Conservation (phyloP, 2,329 filamentous ascomycete genomes). For the Cladosporium sp. region DNA sequence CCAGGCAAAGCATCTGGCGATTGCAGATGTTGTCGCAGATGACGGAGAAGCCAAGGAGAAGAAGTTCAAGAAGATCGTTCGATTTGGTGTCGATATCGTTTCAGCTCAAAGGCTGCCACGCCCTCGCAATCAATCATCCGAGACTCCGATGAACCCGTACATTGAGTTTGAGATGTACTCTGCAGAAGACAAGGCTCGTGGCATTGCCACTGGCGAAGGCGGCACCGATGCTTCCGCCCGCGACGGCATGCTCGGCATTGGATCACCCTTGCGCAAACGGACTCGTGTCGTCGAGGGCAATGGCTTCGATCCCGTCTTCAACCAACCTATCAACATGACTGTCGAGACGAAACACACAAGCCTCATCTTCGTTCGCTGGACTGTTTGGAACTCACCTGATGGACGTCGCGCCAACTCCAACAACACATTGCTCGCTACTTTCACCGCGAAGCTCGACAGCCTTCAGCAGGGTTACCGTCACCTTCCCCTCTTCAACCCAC, state of each 20-base stretch:
- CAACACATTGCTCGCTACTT: constrained; percentile 70
- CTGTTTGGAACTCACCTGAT: constrained; percentile 80
- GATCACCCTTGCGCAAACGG: constrained; percentile 69
- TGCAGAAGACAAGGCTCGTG: constrained; percentile 84
- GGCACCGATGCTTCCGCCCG: constrained; percentile 62
- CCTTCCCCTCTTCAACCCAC: constrained; percentile 79
- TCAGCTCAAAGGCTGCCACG: constrained; percentile 94
- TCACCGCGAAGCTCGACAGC: constrained; percentile 85
- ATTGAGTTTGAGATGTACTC: constrained; percentile 93
- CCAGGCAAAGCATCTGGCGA: constrained; percentile 55
- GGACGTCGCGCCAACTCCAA: constrained; percentile 62
- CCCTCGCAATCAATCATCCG: constrained; percentile 63
- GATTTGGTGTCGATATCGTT: constrained; percentile 81
- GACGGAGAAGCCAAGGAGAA: constrained; percentile 53
- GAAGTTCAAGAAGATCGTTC: constrained; percentile 74
- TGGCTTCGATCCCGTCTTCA: constrained; percentile 88
- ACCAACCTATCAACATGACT: constrained; percentile 72
- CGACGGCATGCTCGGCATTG: constrained; percentile 62
- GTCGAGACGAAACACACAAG: constrained; percentile 93
- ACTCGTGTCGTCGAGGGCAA: constrained; percentile 82
- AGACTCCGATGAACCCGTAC: constrained; percentile 81
- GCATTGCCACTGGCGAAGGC: constrained; percentile 62
- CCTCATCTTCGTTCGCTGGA: constrained; percentile 89
- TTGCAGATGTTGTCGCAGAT: constrained; percentile 49
- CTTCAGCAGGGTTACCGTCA: constrained; percentile 91